Evolutionary conservation across 345 rosid genomes (phyloP), one percentile per base, ranked within the genome.

Genomic region (Ailanthus altissimus): DNA sequence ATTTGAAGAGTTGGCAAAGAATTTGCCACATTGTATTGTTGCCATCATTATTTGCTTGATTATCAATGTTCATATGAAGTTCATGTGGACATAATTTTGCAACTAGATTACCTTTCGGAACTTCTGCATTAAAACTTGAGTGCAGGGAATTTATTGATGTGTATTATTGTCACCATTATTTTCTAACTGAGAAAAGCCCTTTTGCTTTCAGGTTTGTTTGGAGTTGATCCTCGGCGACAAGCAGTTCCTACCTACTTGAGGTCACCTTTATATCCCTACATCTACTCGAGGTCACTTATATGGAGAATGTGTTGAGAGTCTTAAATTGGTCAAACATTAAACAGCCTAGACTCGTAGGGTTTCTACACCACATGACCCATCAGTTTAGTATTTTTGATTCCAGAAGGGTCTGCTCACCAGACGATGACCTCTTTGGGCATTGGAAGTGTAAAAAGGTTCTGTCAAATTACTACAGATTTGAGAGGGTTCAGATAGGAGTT

Each of bases 231-330:
- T 67, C 6, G 16, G 66, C 32, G 67, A 72, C 25, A 21, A 43
- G 23, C 53, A 43, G 25, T 58, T 25, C 65, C 42, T 72, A 23
- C 66, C 66, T 58, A 5, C 32, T 67, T 1, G 54, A 25, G 54
- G 42, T 28, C 18, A 45, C 67, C 16, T 45, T 58, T 25, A 2
- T 10, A 32, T 32, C 38, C 38, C 38, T 72, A 23, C 66, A 58
- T 72, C 66, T 58, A 2, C 32, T 46, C 0, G 54, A 25, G 54
- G 42, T 18, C 18, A 59, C 67, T 16, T 45, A 42, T 25, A 2
- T 10, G 76, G 56, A 45, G 67, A 70, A 73, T 9, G 12, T 59
- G 12, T 73, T 16, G 43, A 58, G 42, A 45, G 38, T 13, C 66
- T 45, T 47, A 56, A 73, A 57, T 21, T 43, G 23, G 15, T 11